These are phyloP conservation scores for Termitomyces sp. DNA, from an alignment of 768 basidiomycete genomes.

Conservation along the genomic window DNA sequence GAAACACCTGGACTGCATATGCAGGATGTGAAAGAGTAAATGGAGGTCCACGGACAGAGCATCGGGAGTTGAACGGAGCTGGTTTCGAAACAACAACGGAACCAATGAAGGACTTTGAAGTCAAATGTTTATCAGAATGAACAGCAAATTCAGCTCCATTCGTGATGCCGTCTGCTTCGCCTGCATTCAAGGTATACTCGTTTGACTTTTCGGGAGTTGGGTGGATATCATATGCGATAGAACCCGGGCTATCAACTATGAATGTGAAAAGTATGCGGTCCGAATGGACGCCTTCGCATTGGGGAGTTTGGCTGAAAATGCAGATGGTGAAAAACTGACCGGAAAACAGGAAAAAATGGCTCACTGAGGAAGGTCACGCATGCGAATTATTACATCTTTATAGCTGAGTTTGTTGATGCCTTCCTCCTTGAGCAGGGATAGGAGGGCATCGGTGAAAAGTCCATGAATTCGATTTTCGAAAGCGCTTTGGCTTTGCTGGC, in stretches of 20 bases:
- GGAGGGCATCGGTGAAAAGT: conserved; percentile 2
- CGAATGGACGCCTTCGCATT: conserved; percentile 1
- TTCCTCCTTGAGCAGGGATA: not conserved
- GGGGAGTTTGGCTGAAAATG: conserved; percentile 1
- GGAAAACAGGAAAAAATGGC: not conserved
- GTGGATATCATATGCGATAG: not conserved
- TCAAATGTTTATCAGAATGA: not conserved
- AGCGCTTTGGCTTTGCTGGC: not conserved
- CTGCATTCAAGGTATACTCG: not conserved
- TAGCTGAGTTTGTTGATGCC: conserved; percentile 2
- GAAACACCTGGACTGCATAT: not conserved
- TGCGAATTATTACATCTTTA: not conserved
- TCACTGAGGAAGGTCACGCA: conserved; percentile 1
- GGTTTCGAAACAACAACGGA: not conserved
- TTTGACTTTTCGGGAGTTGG: not conserved
- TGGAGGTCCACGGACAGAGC: not conserved
- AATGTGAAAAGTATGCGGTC: not conserved
- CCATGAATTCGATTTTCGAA: not conserved
- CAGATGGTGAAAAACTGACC: not conserved
- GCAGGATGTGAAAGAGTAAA: not conserved
- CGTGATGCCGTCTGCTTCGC: not conserved
- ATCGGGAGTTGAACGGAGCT: not conserved
- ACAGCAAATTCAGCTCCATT: not conserved
- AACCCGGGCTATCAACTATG: not conserved
- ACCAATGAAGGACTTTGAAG: not conserved